Evolutionary conservation across 495 filamentous ascomycete species (phyloP), one percentile per base, ranked within the genome.

Genomic region (Trichoderma virens): DNA sequence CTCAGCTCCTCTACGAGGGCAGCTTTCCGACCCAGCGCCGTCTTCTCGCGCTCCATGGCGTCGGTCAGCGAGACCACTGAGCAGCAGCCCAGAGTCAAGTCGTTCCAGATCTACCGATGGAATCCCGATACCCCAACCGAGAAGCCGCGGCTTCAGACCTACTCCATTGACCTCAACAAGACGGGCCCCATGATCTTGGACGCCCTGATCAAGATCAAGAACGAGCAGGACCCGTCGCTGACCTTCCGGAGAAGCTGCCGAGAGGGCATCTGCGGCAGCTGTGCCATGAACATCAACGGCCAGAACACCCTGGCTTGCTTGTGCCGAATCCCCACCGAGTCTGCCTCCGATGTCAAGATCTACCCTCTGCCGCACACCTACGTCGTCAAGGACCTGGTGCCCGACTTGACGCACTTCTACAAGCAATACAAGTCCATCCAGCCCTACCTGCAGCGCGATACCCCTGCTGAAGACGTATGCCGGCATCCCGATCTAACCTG

Each of bases 361-460:
- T 98, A 98, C 80, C 94, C 94, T 16, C 85, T 98, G 65, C 94
- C 94, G 67, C 94, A 98, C 83, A 98, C 92, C 75, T 98, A 96
- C 82, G 90, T 98, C 69, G 93, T 98, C 79, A 98, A 97, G 86
- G 94, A 98, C 74, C 84, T 98, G 66, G 93, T 98, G 14, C 93
- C 94, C 60, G 94, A 98, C 75, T 79, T 98, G 68, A 98, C 94
- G 69, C 90, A 90, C 66, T 97, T 98, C 87, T 98, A 98, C 89
- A 97, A 97, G 83, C 94, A 98, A 84, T 98, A 98, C 87, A 96
- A 96, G 80, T 97, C 93, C 27, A 96, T 98, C 81, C 96, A 98
- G 85, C 94, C 94, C 7, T 98, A 96, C 74, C 89, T 98, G 38
- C 94, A 97, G 79, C 83, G 91, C 67, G 86, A 91, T 66, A 92